Base-by-base conservation (phyloP, 176 grass and related monocot genomes). In the Secale cereale region DNA sequence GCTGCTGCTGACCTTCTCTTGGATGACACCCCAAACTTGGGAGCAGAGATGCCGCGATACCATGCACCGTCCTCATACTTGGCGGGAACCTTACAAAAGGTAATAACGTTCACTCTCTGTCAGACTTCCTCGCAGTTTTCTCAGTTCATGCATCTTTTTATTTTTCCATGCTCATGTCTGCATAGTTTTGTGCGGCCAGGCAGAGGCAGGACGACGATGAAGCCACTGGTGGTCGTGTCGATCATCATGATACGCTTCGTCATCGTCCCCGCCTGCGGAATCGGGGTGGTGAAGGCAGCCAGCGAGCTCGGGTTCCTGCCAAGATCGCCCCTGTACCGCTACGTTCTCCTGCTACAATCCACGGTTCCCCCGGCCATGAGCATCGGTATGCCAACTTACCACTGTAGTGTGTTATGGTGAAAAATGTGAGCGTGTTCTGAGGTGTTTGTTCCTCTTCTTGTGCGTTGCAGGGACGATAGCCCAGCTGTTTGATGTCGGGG, bases 51-150 rank as follows among this genome's bases (percentile, higher is more conserved):
- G 91, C 73, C 20, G 20, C 87, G 14, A 88, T 97, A 81, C 91
- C 94, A 59, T 92, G 91, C 41, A 86, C 85, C 5, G 89, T 81
- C 74, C 83, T 94, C 62, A 85, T 97, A 64, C 87, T 97, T 4
- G 91, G 91, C 8, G 89, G 89, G 11, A 97, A 93, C 82, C 82
- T 94, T 20, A 86, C 87, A 2, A 65, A 89, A 91, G 94, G 85
- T 97, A 2, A 40, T 32, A 32, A 77, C 2, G 14, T 10, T 48
- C 14, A 48, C 10, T 17, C 23, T 1, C 13, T 74, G 70, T 1
- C 40, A 29, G 27, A 16, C 70, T 19, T 29, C 15, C 12, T 26
- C 6, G 1, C 70, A 43, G 36, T 1, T 4, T 71, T 5, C 6
- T 15, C 36, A 0, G 22, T 2, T 23, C 36, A 1, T 3, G 40